Conservation (phyloP, 306 rosid genomes). For the Fragaria nilgerrensis region DNA sequence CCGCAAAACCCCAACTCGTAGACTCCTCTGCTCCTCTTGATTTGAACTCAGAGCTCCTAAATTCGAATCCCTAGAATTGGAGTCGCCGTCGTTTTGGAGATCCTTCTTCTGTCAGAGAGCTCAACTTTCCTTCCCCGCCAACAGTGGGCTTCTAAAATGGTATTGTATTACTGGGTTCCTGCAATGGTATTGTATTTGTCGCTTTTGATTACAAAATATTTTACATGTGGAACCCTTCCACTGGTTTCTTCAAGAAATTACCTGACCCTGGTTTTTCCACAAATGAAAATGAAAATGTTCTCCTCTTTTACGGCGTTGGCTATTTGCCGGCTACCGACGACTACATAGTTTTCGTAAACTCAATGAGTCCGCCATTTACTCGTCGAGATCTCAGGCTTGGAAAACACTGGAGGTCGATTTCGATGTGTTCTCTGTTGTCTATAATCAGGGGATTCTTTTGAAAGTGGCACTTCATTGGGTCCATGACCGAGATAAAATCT, state of each 20-base stretch:
- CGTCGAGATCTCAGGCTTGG: neutral
- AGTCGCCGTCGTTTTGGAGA: neutral
- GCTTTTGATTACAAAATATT: too few relatives aligned
- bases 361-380: too few relatives aligned
- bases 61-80: neutral
- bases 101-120: neutral
- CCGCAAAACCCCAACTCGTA: neutral
- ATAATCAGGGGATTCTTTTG: neutral
- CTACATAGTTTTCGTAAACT: neutral
- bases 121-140: too few relatives aligned
- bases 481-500: rapidly evolving
- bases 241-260: neutral
- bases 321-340: neutral
- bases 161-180: too few relatives aligned
- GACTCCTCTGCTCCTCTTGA: neutral
- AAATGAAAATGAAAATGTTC: neutral
- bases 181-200: too few relatives aligned
- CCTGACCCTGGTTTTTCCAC: neutral
- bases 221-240: neutral
- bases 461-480: neutral
- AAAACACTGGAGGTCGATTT: neutral
- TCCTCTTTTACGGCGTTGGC: neutral
- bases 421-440: neutral
- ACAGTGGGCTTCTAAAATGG: too few relatives aligned
- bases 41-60: neutral